Percentiles rank a stretch among this genome's conserved stretches.
These are phyloP conservation scores for Kodamaea hsintzibuensis DNA, from an alignment of 805 yeast species.

Conservation along the genomic window DNA sequence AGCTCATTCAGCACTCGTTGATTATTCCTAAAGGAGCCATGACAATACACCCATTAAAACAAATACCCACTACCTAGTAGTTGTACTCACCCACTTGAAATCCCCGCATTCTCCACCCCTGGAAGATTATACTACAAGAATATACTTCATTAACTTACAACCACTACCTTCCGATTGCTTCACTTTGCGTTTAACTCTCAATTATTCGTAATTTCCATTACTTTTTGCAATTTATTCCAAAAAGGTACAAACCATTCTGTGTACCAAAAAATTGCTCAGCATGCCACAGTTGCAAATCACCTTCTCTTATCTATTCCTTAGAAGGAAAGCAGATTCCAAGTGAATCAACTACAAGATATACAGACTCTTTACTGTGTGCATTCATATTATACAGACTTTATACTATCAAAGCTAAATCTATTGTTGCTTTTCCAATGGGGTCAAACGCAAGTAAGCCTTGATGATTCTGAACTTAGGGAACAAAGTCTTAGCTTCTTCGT, in stretches of 20 bases:
- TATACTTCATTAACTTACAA: background rate
- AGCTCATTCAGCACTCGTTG: no score
- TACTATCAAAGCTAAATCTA: constrained; percentile 10
- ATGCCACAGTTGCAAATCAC: background rate
- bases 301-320: no score
- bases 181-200: background rate
- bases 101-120: background rate
- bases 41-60: background rate
- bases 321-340: no score
- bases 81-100: background rate
- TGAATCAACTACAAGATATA: background rate
- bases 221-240: background rate
- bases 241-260: background rate
- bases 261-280: background rate
- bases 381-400: background rate
- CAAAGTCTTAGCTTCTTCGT: constrained; percentile 68
- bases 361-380: background rate
- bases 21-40: background rate
- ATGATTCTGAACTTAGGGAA: constrained; percentile 84
- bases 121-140: background rate
- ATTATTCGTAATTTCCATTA: background rate
- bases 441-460: constrained; percentile 85
- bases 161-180: background rate
- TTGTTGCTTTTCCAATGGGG: constrained; percentile 38
- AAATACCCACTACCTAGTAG: background rate